Base-by-base conservation (phyloP, 805 yeast species). In the Myxozyma sirexii region DNA sequence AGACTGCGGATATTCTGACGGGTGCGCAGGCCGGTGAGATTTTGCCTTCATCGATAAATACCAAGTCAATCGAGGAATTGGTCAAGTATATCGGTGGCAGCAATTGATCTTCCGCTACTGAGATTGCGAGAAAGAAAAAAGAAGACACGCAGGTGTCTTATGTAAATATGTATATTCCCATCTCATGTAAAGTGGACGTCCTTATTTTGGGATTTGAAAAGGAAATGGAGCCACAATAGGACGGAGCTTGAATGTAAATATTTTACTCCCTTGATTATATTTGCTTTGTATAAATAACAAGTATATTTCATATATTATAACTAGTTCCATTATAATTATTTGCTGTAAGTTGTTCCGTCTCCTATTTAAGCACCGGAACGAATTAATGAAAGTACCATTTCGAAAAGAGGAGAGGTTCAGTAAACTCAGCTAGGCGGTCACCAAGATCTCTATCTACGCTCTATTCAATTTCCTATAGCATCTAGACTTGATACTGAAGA, bases 61-160 rank as follows among this genome's bases (percentile, higher is more conserved):
- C 62, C 12, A 81, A 85, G 72, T 83, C 90, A 19, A 81, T 88
- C 54, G 93, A 87, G 55, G 96, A 87, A 60, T 79, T 89, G 60
- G 76, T 89, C 74, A 78, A 79, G 61, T 89, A 84, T 69, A 86
- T 89, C 69, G 87, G 85, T 71, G 93, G 93, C 31, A 39, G 46
- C 24, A 29, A 27, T 13, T 49, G 24, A 37, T 33, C 37, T 33
- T n/a, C n/a, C n/a, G 2, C 5, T 33, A 4, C 6, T n/a, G n/a
- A 33, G 37, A 33, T 4, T 38, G 21, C 2, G n/a, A n/a, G 19
- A 4, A 21, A 15, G 45, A 41, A 23, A 23, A 21, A 19, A 27
- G 15, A n/a, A 23, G 7, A 15, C 17, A n/a, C n/a, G n/a, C n/a
- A n/a, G n/a, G n/a, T n/a, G n/a, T n/a, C n/a, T n/a, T n/a, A 21